phyloP scores from a whole-genome alignment of 805 yeast genomes.

The Scheffersomyces stipitis region DNA sequence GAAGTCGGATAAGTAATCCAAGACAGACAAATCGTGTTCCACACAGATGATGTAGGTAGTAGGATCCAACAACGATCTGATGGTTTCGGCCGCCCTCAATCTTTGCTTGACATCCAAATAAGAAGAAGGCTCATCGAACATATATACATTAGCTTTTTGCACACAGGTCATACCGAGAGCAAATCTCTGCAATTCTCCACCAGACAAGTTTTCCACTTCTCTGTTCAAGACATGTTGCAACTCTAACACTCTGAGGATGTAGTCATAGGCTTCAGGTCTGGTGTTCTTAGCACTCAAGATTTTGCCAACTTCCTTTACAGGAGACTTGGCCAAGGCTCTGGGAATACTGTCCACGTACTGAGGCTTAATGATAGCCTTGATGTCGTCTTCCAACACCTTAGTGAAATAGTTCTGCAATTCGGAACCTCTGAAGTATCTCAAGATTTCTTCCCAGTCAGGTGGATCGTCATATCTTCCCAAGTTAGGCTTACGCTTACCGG shows the following conservation, averaged over 20 bases:
- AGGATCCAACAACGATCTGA: constrained; percentile 77
- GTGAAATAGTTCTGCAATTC: constrained; percentile 96
- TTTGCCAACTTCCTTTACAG: constrained; percentile 81
- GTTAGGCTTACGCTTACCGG: constrained; percentile 97
- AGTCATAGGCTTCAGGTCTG: constrained; percentile 64
- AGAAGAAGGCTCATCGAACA: constrained; percentile 99
- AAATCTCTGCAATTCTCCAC: constrained; percentile 98
- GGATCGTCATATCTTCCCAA: constrained; percentile 93
- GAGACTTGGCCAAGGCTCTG: constrained; percentile 86
- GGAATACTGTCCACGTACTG: constrained; percentile 98
- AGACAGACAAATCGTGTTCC: constrained; percentile 97
- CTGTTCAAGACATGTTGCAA: constrained; percentile 74
- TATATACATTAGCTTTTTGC: constrained; percentile 91
- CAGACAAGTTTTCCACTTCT: constrained; percentile 87
- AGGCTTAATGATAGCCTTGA: constrained; percentile 97
- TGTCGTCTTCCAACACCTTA: constrained; percentile 87
- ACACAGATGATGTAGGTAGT: constrained; percentile 90
- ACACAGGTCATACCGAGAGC: constrained; percentile 98
- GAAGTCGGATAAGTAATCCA: constrained; percentile 95
- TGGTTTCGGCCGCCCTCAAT: constrained; percentile 93
- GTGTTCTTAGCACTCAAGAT: constrained; percentile 76
- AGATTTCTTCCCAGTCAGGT: constrained; percentile 95
- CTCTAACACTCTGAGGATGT: constrained; percentile 69
- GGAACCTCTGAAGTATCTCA: constrained; percentile 90
- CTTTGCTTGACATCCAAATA: constrained; percentile 98